Conservation (phyloP, 2,329 filamentous ascomycete genomes). For the Chrysoporthe austroafricana region DNA sequence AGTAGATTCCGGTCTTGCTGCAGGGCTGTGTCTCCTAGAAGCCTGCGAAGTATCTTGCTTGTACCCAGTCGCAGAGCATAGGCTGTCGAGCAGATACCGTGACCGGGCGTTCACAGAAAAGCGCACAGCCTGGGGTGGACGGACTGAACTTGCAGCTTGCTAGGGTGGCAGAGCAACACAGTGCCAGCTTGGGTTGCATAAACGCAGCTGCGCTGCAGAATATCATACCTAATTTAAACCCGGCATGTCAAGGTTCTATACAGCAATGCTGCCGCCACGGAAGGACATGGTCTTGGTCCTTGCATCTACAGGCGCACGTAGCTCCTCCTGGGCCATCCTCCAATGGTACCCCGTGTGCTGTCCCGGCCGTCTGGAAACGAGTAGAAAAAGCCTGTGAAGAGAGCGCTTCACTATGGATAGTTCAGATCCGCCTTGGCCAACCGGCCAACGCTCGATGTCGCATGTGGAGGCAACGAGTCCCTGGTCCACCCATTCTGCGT, state of each 20-base stretch:
- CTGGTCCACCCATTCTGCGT: constrained; percentile 15
- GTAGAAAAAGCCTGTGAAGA: constrained; percentile 9
- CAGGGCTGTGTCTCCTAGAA: constrained; percentile 1
- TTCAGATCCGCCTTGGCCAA: constrained; percentile 7
- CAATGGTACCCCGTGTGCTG: constrained; percentile 15
- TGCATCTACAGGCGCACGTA: constrained; percentile 11
- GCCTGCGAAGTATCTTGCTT: constrained; percentile 17
- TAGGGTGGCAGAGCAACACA: constrained; percentile 19
- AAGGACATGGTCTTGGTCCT: constrained; percentile 10
- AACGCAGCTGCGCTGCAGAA: constrained; percentile 18
- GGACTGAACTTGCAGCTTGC: neutral
- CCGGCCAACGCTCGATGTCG: constrained; percentile 13
- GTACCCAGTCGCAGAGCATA: neutral
- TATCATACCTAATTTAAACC: constrained; percentile 8
- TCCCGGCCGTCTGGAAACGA: constrained; percentile 17
- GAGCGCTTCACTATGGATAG: constrained; percentile 9
- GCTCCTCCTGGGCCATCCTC: constrained; percentile 16
- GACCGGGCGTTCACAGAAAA: neutral
- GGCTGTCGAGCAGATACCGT: neutral
- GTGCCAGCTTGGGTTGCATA: constrained; percentile 12
- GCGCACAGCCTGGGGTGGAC: neutral
- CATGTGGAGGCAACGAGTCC: constrained; percentile 18
- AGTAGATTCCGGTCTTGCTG: neutral
- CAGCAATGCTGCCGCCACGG: constrained; percentile 8
- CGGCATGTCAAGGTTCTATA: constrained; percentile 9